Conservation (phyloP, 2,329 filamentous ascomycete genomes). For the Pezicula radicicola region DNA sequence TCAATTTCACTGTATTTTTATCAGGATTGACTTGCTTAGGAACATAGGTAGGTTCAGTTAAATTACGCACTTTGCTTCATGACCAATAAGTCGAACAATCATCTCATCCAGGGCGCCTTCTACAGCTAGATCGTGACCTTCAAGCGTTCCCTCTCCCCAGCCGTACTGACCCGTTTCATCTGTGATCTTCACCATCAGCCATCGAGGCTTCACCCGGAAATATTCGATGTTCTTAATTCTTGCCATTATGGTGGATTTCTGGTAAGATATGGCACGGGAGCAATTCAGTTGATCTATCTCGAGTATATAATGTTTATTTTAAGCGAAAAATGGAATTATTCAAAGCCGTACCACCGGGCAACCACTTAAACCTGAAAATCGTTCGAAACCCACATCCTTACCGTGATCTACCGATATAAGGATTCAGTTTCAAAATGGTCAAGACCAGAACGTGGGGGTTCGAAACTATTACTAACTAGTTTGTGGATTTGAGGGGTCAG, state of each 20-base stretch:
- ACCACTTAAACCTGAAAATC: no score
- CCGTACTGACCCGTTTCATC: slow-evolving; percentile 63
- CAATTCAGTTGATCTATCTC: no score
- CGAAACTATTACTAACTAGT: no score
- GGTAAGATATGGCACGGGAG: no score
- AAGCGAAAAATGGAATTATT: no score
- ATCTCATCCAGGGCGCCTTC: slow-evolving; percentile 71
- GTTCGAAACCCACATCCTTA: no score
- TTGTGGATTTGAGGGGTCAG: no score
- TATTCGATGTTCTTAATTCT: slow-evolving; percentile 68
- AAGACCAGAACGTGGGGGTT: no score
- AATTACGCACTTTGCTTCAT: slow-evolving; percentile 63
- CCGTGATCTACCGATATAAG: no score
- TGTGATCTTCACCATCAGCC: slow-evolving; percentile 75
- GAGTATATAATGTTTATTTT: no score
- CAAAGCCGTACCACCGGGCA: no score
- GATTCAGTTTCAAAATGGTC: no score
- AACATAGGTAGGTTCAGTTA: neutral
- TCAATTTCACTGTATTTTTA: slow-evolving; percentile 62
- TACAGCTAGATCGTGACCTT: slow-evolving; percentile 71
- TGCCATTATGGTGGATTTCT: slow-evolving; percentile 41
- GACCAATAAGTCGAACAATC: slow-evolving; percentile 57
- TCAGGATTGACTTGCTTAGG: neutral
- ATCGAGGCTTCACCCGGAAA: slow-evolving; percentile 71
- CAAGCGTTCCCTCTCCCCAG: slow-evolving; percentile 73